Evolutionary conservation across 768 basidiomycete genomes (phyloP), one percentile per base, ranked within the genome.

Genomic region (Mycena galopus): DNA sequence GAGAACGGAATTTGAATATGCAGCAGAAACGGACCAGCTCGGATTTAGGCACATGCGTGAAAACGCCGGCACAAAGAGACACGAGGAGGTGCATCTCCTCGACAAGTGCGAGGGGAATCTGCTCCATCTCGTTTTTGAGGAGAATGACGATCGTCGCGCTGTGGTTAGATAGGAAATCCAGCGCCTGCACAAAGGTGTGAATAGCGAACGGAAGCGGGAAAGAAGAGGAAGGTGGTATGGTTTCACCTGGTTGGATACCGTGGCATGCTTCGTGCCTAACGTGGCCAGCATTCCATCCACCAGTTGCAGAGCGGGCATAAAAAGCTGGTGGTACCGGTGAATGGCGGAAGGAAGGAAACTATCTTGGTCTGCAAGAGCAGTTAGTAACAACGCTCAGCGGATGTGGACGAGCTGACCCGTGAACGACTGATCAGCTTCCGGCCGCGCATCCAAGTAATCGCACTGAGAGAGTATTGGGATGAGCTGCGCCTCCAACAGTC

Each of bases 341-440:
- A 96, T 88, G 1, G 94, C 94, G 0, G 94, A 93, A 6, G 96
- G 96, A 14, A 97, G 85, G 86, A 97, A 96, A n/a, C 91, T 89
- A 75, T 95, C 93, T 47, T 90, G 89, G 75, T 96, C 96, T 96
- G 75, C 16, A 25, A 71, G 71, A 12, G 72, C 19, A 23, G 4
- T 65, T n/a, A n/a, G 37, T 74, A 39, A 64, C 67, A 64, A 39
- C 14, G 27, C 59, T 39, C 14, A 37, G 7, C 27, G 6, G 27
- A 12, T 16, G 44, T 9, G 62, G 39, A 14, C 4, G 42, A 10
- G 78, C 87, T 44, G 74, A 94, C 96, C 94, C 81, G 95, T 90
- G 77, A 95, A 93, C 0, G 92, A 89, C 73, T 94, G 91, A 71
- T 96, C 94, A 3, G 89, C 88, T 73, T 96, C 93, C 4, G 96